These are phyloP conservation scores for Forsythia suspensa DNA, from an alignment of 257 asterid genomes.

Conservation along the genomic window DNA sequence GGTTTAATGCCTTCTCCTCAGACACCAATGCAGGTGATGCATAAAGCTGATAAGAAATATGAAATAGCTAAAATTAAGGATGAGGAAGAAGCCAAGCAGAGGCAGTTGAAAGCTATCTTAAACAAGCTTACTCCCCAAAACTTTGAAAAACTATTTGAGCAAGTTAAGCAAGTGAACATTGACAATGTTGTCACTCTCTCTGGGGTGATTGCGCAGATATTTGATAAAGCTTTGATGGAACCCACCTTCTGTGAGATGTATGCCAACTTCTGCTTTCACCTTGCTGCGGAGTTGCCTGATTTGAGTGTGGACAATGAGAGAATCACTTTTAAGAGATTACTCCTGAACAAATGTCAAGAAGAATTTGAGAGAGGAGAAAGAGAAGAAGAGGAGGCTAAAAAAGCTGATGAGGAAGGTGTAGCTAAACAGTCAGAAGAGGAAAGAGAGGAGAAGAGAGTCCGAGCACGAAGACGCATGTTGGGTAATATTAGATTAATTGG, in stretches of 20 bases:
- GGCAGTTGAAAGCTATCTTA: conserved; percentile 37
- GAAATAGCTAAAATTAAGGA: conserved; percentile 29
- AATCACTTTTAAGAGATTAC: conserved; percentile 30
- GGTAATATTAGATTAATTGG: conserved; percentile 43
- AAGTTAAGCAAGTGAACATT: conserved; percentile 38
- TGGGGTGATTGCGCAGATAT: conserved; percentile 38
- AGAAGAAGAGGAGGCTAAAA: conserved; percentile 31
- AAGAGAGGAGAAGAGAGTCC: conserved; percentile 29
- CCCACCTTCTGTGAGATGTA: conserved; percentile 44
- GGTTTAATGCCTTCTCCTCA: conserved; percentile 18
- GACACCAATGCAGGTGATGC: conserved; percentile 30
- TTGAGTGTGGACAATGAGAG: conserved; percentile 26
- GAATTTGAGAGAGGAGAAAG: conserved; percentile 41
- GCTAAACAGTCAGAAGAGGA: conserved; percentile 21
- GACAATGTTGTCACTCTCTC: conserved; percentile 27
- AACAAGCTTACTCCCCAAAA: conserved; percentile 45
- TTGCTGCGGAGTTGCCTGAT: conserved; percentile 33
- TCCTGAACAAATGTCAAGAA: conserved; percentile 39
- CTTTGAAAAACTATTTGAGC: conserved; percentile 41
- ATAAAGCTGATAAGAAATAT: conserved; percentile 38
- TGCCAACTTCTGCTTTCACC: conserved; percentile 35
- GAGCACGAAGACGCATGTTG: conserved; percentile 34
- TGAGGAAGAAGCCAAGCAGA: conserved; percentile 38
- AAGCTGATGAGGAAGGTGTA: conserved; percentile 27
- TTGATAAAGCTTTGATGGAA: conserved; percentile 42